Base-by-base conservation (phyloP, 768 basidiomycete species). In the Mycena galericulata region DNA sequence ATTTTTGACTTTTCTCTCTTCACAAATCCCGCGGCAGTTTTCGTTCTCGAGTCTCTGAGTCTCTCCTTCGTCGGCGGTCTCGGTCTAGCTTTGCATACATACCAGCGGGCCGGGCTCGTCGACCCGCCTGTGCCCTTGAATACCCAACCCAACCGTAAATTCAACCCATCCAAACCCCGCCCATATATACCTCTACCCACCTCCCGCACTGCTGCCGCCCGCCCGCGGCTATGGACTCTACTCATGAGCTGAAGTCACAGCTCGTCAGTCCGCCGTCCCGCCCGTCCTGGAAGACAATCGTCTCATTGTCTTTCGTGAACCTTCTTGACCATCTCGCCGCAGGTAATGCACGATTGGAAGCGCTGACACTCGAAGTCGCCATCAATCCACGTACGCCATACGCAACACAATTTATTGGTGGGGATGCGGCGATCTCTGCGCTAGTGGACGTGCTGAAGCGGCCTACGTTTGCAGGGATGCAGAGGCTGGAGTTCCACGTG, bases 241-340 rank as follows among this genome's bases (percentile, higher is more conserved):
- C n/a, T n/a, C n/a, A n/a, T n/a, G n/a, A 49, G 47, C 47, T 49
- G 47, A 49, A 49, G 47, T 49, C 47, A 49, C 47, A 49, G 47
- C 24, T 49, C 47, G 47, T 49, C 47, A 49, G 47, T 49, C 47
- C 47, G 47, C 47, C 29, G 47, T 27, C 47, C 47, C 47, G 47
- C 47, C 47, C 47, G 47, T 49, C 47, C 47, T 49, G 47, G 47
- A 49, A 49, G 47, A 49, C 26, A 27, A 29, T 49, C 47, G 17
- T 49, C 47, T 49, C 47, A 49, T 49, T 49, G 47, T 49, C 47
- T 27, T 49, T 49, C 47, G 47, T 49, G 47, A 49, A 49, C 47
- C 26, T 49, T 49, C 47, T 49, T 27, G 47, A 49, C 47, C 47
- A 49, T 49, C 47, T 49, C 47, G 47, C 47, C 24, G 47, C 47